Base-by-base conservation (phyloP, 306 rosid species). In the Biancaea sappan region DNA sequence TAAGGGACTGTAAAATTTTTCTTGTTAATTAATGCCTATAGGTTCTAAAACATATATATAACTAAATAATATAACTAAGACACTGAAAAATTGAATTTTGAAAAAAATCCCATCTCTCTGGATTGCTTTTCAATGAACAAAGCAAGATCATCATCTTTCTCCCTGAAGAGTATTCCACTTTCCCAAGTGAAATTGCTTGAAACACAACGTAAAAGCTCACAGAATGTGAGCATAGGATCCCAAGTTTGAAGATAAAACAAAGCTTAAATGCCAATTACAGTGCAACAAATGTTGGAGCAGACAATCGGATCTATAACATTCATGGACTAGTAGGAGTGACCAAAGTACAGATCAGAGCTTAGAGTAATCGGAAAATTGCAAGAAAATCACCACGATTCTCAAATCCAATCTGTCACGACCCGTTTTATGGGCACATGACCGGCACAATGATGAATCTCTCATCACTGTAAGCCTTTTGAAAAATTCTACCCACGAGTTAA, bases 141-240 rank as follows among this genome's bases (percentile, higher is more conserved):
- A 51, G 88, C 88, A 63, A 91, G 97, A 84, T 91, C 93, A 1
- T 89, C 97, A 44, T 87, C 97, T 79, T 87, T 89, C 77, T 80
- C 95, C 66, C 77, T 87, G 34, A 84, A 72, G 43, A 76, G 50
- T 82, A 87, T 34, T 53, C 91, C 91, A 7, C 93, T 75, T 64
- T 70, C 75, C 43, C 61, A 61, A 72, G 71, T 77, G 72, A 83
- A 86, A 50, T 75, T 63, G 54, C 77, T 80, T 72, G 57, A 69
- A 54, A 72, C 6, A 37, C 48, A 66, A 7, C 26, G 34, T 34
- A 62, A 69, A 48, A 51, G 73, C 57, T 24, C 46, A 28, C 31
- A 65, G 66, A 66, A n/a, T n/a, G 69, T 26, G 57, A 60, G 58
- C 76, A 70, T 52, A 70, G 54, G 91, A 86, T 86, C 93, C 71